Percentiles rank a stretch among this genome's conserved stretches.
phyloP scores from a whole-genome alignment of 306 rosid species.

The Vigna mungo region DNA sequence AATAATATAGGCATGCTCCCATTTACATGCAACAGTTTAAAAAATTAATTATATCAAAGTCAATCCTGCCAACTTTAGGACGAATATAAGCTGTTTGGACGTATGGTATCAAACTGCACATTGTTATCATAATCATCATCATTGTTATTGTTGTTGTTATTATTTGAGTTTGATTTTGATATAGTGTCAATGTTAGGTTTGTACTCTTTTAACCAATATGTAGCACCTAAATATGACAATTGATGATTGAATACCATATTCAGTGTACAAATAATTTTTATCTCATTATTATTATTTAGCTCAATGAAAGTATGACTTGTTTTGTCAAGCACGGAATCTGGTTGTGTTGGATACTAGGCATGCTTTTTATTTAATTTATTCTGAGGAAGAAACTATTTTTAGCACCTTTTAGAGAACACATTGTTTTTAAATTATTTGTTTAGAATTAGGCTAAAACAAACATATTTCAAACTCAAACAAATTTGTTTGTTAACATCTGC shows the following conservation, averaged over 20 bases:
- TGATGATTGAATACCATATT: not conserved
- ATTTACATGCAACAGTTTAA: not conserved
- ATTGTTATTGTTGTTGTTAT: too few relatives aligned
- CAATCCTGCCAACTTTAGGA: not conserved
- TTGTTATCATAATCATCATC: too few relatives aligned
- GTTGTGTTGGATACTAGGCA: not conserved
- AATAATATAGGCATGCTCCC: not conserved
- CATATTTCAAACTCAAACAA: not conserved
- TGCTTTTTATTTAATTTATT: not conserved
- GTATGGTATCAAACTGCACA: too few relatives aligned
- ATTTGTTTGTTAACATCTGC: constrained; percentile 14
- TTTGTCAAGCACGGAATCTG: not conserved
- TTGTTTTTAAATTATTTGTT: not conserved
- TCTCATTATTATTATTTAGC: not conserved
- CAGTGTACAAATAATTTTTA: not conserved
- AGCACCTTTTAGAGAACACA: not conserved
- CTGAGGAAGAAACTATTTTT: not conserved
- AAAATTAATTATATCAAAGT: not conserved
- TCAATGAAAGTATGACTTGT: not conserved
- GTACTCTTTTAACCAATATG: too few relatives aligned
- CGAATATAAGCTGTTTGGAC: not conserved
- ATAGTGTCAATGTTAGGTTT: too few relatives aligned
- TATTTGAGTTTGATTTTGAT: too few relatives aligned
- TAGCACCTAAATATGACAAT: too few relatives aligned
- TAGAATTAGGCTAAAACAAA: not conserved